These are phyloP conservation scores for Cyanodermella asteris DNA, from an alignment of 2,329 filamentous ascomycete genomes.

Conservation along the genomic window DNA sequence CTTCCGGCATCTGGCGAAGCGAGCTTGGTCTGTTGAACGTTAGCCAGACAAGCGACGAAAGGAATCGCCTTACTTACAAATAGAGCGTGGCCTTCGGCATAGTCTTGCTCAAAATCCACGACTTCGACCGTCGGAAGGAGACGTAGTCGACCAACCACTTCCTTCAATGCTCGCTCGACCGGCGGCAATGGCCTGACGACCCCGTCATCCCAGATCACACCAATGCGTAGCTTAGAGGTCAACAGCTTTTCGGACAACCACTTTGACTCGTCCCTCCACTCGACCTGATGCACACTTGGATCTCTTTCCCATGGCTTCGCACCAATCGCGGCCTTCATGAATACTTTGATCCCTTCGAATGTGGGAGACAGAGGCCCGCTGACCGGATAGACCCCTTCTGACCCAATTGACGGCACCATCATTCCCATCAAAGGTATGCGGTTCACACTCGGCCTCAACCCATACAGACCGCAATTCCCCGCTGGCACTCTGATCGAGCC, in stretches of 20 bases:
- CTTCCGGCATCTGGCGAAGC: conserved; percentile 7
- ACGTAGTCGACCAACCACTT: conserved; percentile 30
- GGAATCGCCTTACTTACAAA: conserved; percentile 16
- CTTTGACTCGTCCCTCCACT: conserved; percentile 3
- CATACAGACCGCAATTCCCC: conserved; percentile 19
- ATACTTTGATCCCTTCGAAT: conserved; percentile 5
- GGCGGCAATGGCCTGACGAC: conserved; percentile 39
- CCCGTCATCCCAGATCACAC: conserved; percentile 35
- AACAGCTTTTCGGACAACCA: conserved; percentile 7
- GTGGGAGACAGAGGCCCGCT: conserved; percentile 17
- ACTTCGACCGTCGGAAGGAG: conserved; percentile 29
- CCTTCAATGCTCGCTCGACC: conserved; percentile 31
- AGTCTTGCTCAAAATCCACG: conserved; percentile 33
- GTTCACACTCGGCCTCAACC: conserved; percentile 19
- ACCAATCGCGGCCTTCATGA: conserved; percentile 5
- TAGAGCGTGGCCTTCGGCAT: conserved; percentile 27
- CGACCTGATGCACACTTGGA: conserved; percentile 3
- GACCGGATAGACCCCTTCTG: conserved; percentile 17
- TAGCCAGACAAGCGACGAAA: background rate
- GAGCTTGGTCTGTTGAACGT: conserved; percentile 4
- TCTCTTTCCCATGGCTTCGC: conserved; percentile 4
- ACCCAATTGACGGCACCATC: conserved; percentile 18
- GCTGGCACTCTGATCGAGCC: conserved; percentile 19
- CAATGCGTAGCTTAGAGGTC: conserved; percentile 33
- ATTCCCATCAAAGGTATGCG: conserved; percentile 20